phyloP scores from a whole-genome alignment of 2,329 filamentous ascomycete species.

The Hymenoscyphus albidus region DNA sequence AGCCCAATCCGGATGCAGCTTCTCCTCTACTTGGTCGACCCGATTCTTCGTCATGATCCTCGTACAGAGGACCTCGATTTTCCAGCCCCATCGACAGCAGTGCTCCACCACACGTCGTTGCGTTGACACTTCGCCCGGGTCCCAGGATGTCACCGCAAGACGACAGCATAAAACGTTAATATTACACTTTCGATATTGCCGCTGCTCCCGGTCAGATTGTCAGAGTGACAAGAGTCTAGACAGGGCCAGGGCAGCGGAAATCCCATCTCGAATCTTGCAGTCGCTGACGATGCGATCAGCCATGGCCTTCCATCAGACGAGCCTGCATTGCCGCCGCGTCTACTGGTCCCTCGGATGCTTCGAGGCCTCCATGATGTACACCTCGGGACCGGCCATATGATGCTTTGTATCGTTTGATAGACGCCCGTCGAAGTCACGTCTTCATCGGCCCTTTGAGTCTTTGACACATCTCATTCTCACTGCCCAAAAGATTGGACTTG shows the following conservation, averaged over 20 bases:
- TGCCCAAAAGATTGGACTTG: background rate
- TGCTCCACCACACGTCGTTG: background rate
- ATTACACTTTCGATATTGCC: conserved; percentile 19
- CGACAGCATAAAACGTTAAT: conserved; percentile 20
- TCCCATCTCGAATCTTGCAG: conserved; percentile 10
- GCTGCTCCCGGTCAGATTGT: background rate
- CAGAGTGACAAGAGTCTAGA: background rate
- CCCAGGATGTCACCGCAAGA: background rate
- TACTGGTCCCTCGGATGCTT: background rate
- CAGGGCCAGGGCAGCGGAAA: conserved; percentile 9
- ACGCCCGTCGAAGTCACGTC: conserved; percentile 5
- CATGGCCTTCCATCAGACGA: background rate
- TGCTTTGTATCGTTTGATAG: conserved; percentile 9
- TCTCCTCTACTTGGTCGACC: background rate
- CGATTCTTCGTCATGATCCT: background rate
- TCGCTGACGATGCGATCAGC: conserved; percentile 1
- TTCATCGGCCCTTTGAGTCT: background rate
- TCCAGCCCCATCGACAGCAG: background rate
- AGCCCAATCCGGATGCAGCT: background rate
- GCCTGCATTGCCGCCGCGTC: conserved; percentile 2
- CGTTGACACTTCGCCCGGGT: background rate
- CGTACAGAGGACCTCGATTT: background rate
- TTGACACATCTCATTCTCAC: background rate
- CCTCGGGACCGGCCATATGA: background rate
- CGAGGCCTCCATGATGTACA: background rate